These are phyloP conservation scores for Suillus bovinus DNA, from an alignment of 768 basidiomycete species.

Conservation along the genomic window DNA sequence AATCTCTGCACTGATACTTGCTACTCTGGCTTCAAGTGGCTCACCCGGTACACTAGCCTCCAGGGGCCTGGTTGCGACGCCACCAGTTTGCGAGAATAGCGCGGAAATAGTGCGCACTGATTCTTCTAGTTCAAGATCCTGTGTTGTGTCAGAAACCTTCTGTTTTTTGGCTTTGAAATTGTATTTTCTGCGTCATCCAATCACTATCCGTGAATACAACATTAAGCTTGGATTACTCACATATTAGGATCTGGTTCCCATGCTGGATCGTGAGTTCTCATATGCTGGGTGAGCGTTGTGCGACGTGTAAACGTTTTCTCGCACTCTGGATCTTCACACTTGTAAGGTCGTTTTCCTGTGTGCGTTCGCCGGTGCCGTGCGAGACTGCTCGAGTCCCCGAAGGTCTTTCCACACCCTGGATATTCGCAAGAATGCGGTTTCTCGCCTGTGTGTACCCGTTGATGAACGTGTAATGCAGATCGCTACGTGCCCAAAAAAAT, in stretches of 20 bases:
- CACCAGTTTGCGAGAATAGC: slow-evolving; percentile 53
- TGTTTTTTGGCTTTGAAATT: slow-evolving; percentile 75
- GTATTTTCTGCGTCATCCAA: slow-evolving; percentile 54
- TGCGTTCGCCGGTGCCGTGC: slow-evolving; percentile 90
- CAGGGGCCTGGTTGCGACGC: slow-evolving; percentile 31
- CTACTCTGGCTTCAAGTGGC: slow-evolving; percentile 61
- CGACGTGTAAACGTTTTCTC: slow-evolving; percentile 88
- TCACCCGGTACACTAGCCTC: slow-evolving; percentile 37
- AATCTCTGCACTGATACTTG: slow-evolving; percentile 79
- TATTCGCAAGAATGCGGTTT: slow-evolving; percentile 92
- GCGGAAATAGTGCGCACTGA: slow-evolving; percentile 77
- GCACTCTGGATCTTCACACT: slow-evolving; percentile 79
- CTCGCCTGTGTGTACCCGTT: slow-evolving; percentile 90
- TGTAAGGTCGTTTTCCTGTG: slow-evolving; percentile 84
- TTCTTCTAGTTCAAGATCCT: slow-evolving; percentile 64
- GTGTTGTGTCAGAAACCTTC: slow-evolving; percentile 50
- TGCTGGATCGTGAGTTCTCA: slow-evolving; percentile 82
- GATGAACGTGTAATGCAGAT: slow-evolving; percentile 87
- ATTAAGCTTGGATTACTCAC: slow-evolving; percentile 45
- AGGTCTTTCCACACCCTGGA: slow-evolving; percentile 83
- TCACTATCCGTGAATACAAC: slow-evolving; percentile 20
- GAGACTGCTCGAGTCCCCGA: slow-evolving; percentile 89
- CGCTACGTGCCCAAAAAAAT: slow-evolving; percentile 47
- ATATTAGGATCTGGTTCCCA: slow-evolving; percentile 86
- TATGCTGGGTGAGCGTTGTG: slow-evolving; percentile 83